A percentile compares a stretch with the other conserved stretches of the same genome.
phyloP scores from a whole-genome alignment of 495 filamentous ascomycete species.

The Trypethelium eluteriae region DNA sequence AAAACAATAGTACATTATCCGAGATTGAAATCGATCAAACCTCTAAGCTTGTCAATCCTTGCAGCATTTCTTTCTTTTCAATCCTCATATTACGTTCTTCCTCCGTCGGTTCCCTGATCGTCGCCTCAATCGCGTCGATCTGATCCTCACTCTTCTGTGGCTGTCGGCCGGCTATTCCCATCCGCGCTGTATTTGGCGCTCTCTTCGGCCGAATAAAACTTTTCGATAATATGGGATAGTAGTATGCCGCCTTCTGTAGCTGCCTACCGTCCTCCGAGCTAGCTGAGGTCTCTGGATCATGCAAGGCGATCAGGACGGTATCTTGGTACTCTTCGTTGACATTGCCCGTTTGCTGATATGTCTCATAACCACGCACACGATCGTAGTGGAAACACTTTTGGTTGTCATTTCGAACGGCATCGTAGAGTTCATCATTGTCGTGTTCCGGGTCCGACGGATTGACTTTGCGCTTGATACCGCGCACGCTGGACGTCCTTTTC shows the following conservation, averaged over 20 bases:
- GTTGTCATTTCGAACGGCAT: conserved; percentile 37
- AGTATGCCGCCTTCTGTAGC: conserved; percentile 69
- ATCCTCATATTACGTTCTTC: conserved; percentile 43
- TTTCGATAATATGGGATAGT: conserved; percentile 77
- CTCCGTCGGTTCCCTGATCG: conserved; percentile 47
- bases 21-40: neutral
- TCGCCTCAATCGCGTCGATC: conserved; percentile 50
- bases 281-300: conserved; percentile 55
- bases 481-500: conserved; percentile 46
- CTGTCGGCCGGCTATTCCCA: conserved; percentile 38
- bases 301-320: conserved; percentile 50
- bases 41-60: neutral
- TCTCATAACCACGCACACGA: conserved; percentile 76
- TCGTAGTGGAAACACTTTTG: conserved; percentile 60
- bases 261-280: conserved; percentile 30
- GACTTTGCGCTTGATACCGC: conserved; percentile 65
- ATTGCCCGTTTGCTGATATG: conserved; percentile 57
- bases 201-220: conserved; percentile 53
- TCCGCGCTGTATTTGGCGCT: conserved; percentile 44
- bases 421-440: conserved; percentile 59
- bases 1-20: neutral
- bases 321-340: conserved; percentile 47
- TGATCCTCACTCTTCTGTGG: conserved; percentile 36
- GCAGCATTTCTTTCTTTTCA: conserved; percentile 13
- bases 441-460: conserved; percentile 59